A percentile compares a stretch with the other conserved stretches of the same genome.
Conservation (phyloP, 106 monocot species). For the Acorus gramineus region DNA sequence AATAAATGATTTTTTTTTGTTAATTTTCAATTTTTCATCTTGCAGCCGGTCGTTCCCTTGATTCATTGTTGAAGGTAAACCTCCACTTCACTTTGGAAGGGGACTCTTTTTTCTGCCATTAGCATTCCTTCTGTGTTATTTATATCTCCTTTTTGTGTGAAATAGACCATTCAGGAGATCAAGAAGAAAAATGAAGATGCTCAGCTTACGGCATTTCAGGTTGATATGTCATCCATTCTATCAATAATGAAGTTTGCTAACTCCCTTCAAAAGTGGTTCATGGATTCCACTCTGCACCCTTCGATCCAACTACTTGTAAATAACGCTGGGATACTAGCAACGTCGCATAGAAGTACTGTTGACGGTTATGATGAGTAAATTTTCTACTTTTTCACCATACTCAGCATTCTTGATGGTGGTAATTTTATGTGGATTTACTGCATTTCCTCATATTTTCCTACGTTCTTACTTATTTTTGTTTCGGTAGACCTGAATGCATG, state of each 20-base stretch:
- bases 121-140: neutral
- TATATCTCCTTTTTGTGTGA: constrained; percentile 4
- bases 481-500: too few relatives aligned
- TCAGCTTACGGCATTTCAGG: constrained; percentile 35
- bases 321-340: constrained; percentile 89
- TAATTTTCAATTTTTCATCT: too few relatives aligned
- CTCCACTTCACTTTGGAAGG: too few relatives aligned
- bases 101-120: neutral
- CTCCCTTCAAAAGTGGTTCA: constrained; percentile 61
- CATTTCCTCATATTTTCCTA: too few relatives aligned
- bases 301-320: constrained; percentile 86
- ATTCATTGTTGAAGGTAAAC: too few relatives aligned
- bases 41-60: too few relatives aligned
- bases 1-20: too few relatives aligned
- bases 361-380: constrained; percentile 87
- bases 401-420: too few relatives aligned
- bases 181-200: constrained; percentile 35
- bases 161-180: constrained; percentile 63
- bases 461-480: too few relatives aligned
- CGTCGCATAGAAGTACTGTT: constrained; percentile 38
- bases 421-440: too few relatives aligned
- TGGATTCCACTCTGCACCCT: constrained; percentile 40
- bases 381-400: neutral
- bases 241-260: constrained; percentile 69
- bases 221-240: constrained; percentile 62